Conservation (phyloP, 1,284 basidiomycete species). For the Cryptococcus floricola region DNA sequence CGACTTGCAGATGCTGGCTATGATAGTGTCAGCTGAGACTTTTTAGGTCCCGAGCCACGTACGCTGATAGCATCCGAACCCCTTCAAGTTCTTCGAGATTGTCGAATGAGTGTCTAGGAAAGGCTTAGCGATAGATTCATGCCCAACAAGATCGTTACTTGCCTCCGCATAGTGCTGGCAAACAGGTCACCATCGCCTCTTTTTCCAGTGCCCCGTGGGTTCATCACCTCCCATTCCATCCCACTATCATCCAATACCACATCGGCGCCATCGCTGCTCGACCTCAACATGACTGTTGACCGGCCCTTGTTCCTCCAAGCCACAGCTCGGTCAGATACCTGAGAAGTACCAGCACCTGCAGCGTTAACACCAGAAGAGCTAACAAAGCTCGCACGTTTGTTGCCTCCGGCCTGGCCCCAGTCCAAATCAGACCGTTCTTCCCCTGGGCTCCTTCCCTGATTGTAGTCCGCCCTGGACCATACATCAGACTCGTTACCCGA, state of each 20-base stretch:
- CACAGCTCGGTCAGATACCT: conserved; percentile 19
- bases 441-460: conserved; percentile 2
- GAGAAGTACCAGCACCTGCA: conserved; percentile 2
- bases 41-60: neutral
- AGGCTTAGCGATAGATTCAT: neutral
- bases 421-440: conserved; percentile 13
- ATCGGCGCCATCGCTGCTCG: conserved; percentile 41
- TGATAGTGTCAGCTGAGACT: neutral
- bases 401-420: neutral
- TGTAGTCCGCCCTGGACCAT: conserved; percentile 8
- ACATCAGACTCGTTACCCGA: conserved; percentile 16
- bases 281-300: conserved; percentile 27
- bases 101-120: conserved; percentile 15
- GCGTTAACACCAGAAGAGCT: neutral
- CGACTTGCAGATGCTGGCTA: conserved; percentile 34
- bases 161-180: conserved; percentile 17
- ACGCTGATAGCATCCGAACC: conserved; percentile 11
- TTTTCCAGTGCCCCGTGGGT: conserved; percentile 34
- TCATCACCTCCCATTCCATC: conserved; percentile 37
- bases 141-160: neutral
- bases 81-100: conserved; percentile 7
- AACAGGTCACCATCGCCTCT: neutral
- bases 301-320: conserved; percentile 23
- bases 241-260: conserved; percentile 29
- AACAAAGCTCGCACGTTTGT: neutral